Evolutionary conservation across 352 stramenopile species (phyloP), one percentile per base, ranked within the genome.

Genomic region (Pythium myriotylum): DNA sequence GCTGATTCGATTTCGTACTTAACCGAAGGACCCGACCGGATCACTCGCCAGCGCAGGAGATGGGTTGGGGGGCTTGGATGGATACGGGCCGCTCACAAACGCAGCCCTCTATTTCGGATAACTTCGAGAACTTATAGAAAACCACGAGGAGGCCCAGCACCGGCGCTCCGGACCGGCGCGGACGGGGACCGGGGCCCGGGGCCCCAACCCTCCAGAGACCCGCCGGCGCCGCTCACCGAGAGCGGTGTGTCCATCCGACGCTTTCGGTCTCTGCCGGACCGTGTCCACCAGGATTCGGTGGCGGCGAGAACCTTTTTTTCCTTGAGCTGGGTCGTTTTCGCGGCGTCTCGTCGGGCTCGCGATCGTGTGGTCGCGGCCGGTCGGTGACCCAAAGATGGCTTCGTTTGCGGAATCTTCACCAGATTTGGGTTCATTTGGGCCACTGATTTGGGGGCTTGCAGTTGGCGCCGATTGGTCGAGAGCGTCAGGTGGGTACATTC

Each of bases 1-100:
- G 60, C 53, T 53, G 49, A 70, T 58, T 53, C 41, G 47, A 37
- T 54, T 72, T 84, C 80, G 80, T 49, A 87, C 80, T 80, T 89
- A 75, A 65, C 2, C 56, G 71, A n/a, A n/a, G n/a, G 48, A 65
- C 10, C 52, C 32, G 35, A 64, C 71, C 68, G 62, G 65, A 74
- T 76, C 58, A 68, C 68, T 52, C 41, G 16, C 46, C n/a, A 6
- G n/a, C n/a, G n/a, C n/a, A n/a, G 56, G 60, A 53, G 61, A 62
- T 62, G 54, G 54, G 54, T 47, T 43, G 29, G 5, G 5, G n/a
- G 24, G 50, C 57, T 64, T 73, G 69, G 67, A 67, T 76, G 69
- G 68, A 75, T 72, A 69, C 64, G 68, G 59, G 43, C 49, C 32
- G 58, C 32, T 58, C 48, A 14, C 33, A 19, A 33, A 37, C 22